These are phyloP conservation scores for Lupinus albus DNA, from an alignment of 306 rosid species.

Conservation along the genomic window DNA sequence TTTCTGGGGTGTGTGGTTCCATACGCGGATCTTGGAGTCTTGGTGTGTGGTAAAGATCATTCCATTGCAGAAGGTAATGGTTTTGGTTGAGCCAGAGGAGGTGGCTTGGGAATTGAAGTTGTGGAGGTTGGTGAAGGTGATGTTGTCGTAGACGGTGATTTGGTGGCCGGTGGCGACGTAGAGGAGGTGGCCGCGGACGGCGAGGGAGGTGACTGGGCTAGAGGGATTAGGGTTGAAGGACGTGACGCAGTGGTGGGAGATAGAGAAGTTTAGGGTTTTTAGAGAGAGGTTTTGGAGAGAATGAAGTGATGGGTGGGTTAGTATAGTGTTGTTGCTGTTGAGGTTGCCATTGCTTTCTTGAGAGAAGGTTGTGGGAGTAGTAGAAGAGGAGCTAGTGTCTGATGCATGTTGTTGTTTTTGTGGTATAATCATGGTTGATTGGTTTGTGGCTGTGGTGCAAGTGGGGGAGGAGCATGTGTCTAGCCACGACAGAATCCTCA, in stretches of 20 bases:
- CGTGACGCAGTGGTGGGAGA: conserved; percentile 51
- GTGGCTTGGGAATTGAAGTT: conserved; percentile 44
- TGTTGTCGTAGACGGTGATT: conserved; percentile 70
- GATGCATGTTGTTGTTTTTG: conserved; percentile 34
- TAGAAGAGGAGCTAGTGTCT: conserved; percentile 44
- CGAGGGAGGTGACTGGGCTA: conserved; percentile 67
- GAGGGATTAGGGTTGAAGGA: conserved; percentile 52
- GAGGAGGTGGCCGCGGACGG: conserved; percentile 54
- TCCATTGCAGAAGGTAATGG: conserved; percentile 52
- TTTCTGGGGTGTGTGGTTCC: conserved; percentile 44
- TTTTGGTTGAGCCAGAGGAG: conserved; percentile 74
- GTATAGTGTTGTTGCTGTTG: conserved; percentile 61
- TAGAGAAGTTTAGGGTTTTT: conserved; percentile 36
- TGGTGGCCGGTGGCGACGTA: conserved; percentile 68
- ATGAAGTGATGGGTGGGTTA: conserved; percentile 74
- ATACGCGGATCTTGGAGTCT: conserved; percentile 75
- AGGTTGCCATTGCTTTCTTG: conserved; percentile 49
- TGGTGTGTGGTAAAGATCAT: conserved; percentile 76
- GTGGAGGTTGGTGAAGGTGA: conserved; percentile 41
- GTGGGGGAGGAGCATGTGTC: conserved; percentile 42
- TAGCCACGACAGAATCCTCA: conserved; percentile 50
- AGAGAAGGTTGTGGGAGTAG: conserved; percentile 43
- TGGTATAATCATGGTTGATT: conserved; percentile 24
- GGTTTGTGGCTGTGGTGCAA: conserved; percentile 34
- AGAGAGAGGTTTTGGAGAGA: conserved; percentile 74